Evolutionary conservation across 148 eudicot species (phyloP), one percentile per base, ranked within the genome.

Genomic region (Diospyros kaki): DNA sequence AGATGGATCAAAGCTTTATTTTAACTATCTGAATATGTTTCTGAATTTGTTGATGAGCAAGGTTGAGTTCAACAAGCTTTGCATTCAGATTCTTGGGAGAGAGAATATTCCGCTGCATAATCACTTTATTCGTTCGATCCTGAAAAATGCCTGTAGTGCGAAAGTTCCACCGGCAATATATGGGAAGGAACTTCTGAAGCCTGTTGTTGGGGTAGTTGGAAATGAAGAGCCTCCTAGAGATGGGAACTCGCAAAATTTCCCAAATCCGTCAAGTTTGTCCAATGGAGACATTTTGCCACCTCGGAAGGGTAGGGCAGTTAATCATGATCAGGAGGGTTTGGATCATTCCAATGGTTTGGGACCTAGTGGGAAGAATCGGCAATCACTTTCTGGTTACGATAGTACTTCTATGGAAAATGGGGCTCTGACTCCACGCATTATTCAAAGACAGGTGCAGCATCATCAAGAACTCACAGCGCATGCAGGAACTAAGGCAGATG

Each of bases 41-140:
- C 44, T 90, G 71, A 83, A 77, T 75, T 84, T 80, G 82, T 86
- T 86, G 81, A 43, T 88, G 39, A 80, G 77, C 78, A 90, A 87
- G 83, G 71, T 46, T 59, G 89, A 90, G 51, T 90, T 90, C 68
- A 78, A 86, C 76, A 84, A 78, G 80, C 80, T 81, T 39, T 90
- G 94, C 82, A 50, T 81, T 39, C 73, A 65, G 80, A 81, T 84
- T 64, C 46, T 90, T 69, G 94, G 94, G 48, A 82, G 88, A 79
- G 91, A 90, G 66, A 90, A 87, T 77, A 73, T 90, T 53, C 84
- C 86, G 14, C 84, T 90, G 64, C 94, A 90, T 76, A 90, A 90
- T 88, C 87, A 81, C 72, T 70, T 90, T 15, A 75, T 90, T 75
- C 83, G 78, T 67, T 83, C 88, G 0, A 83, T 90, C 69, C 72